Evolutionary conservation across 805 yeast genomes (phyloP), one percentile per base, ranked within the genome.

Genomic region (Monosporozyma aerobia): DNA sequence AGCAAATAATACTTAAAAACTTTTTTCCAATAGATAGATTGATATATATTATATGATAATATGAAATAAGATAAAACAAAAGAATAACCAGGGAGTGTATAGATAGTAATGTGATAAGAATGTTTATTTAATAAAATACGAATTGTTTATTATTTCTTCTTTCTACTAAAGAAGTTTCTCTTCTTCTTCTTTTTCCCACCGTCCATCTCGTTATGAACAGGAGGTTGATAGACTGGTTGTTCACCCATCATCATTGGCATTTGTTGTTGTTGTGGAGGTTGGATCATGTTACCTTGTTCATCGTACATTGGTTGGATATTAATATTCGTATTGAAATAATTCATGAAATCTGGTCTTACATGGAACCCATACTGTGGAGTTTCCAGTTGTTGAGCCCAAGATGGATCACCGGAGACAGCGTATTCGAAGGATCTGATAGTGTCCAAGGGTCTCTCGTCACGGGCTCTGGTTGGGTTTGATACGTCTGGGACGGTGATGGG

Each of bases 371-470:
- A 77, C 19, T 80, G 74, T 7, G 80, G 79, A 3, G 90, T 77
- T 69, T 90, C 97, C 62, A 89, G 75, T 61, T 87, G 89, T 53
- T 88, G 94, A 51, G 83, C 81, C 73, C 87, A 85, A 11, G 79
- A 69, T 53, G 77, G 72, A 69, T 94, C 99, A 41, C 71, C 69
- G 6, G 96, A 88, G 57, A 94, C 90, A 40, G 97, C 83, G 65
- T 85, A 94, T 73, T 94, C 98, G 70, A 94, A 94, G 5, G 87
- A 77, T 61, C 98, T 78, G 63, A 94, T 90, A 2, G 99, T 94
- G 69, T 95, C 99, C 62, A 94, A 73, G 3, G 99, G 99, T 63
- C 99, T 81, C 71, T 94, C 99, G 68, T 90, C 92, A 69, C 99
- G 80, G 22, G 86, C 72, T 63, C 99, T 79, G 6, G 97, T 83